Evolutionary conservation across 495 filamentous ascomycete genomes (phyloP).

Genomic region (Neurospora sublineolata): DNA sequence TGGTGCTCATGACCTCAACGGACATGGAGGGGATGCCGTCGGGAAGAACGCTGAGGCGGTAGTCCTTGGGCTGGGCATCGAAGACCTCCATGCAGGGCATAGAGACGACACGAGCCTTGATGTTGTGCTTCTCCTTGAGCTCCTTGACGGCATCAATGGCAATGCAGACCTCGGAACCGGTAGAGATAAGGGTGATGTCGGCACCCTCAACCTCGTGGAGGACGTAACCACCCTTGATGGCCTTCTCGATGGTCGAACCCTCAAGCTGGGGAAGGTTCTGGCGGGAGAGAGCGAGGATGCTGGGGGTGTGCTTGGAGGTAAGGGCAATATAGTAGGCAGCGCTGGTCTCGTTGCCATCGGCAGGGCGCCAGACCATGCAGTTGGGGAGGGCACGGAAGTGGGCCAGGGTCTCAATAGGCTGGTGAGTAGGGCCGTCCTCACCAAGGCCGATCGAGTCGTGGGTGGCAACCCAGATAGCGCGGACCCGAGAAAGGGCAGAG

Average conservation of each 20-base stretch:
- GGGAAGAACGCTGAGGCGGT: constrained; percentile 80
- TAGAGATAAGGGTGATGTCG: constrained; percentile 81
- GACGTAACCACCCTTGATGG: constrained; percentile 90
- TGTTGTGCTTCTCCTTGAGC: constrained; percentile 78
- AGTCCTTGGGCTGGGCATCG: constrained; percentile 85
- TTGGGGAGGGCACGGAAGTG: constrained; percentile 99
- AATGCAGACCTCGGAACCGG: constrained; percentile 91
- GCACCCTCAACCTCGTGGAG: constrained; percentile 74
- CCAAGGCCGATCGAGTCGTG: constrained; percentile 99
- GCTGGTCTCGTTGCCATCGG: constrained; percentile 96
- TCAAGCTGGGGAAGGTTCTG: constrained; percentile 98
- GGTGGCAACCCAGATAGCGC: constrained; percentile 91
- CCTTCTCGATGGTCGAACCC: constrained; percentile 75
- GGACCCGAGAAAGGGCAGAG: constrained; percentile 81
- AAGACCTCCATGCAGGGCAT: constrained; percentile 97
- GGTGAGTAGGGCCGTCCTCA: constrained; percentile 97
- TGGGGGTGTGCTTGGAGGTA: constrained; percentile 81
- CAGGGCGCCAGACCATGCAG: constrained; percentile 99
- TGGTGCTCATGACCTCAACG: constrained; percentile 86
- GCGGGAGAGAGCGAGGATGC: constrained; percentile 86
- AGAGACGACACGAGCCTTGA: constrained; percentile 87
- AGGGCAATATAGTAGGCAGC: constrained; percentile 95
- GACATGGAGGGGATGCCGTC: constrained; percentile 90
- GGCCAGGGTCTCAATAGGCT: constrained; percentile 97
- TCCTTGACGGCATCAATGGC: constrained; percentile 83